Evolutionary conservation across 2,329 filamentous ascomycete genomes (phyloP).

Genomic region (Colletotrichum sp.): DNA sequence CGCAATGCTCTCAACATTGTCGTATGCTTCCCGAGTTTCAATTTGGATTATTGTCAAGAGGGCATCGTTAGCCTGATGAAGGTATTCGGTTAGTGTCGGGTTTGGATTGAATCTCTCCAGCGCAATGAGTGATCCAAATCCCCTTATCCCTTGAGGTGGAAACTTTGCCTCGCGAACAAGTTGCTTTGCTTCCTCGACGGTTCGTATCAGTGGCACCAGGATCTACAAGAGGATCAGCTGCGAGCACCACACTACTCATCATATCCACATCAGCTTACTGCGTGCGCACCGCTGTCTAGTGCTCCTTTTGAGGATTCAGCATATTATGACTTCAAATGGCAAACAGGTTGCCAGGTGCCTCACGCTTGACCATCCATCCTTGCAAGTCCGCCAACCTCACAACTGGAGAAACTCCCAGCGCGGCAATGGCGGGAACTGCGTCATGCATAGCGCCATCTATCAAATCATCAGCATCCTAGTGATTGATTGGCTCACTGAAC

Average conservation of each 20-base stretch:
- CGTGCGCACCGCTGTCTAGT: not conserved
- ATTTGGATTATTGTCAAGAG: not conserved
- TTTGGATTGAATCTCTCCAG: not conserved
- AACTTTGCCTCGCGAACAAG: not conserved
- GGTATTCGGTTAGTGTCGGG: not conserved
- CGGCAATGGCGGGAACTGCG: conserved; percentile 55
- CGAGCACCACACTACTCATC: not conserved
- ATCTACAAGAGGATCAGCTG: not conserved
- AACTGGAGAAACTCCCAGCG: conserved; percentile 45
- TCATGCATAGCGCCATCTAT: conserved; percentile 56
- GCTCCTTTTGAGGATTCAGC: not conserved
- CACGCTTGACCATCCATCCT: conserved; percentile 61
- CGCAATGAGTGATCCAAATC: not conserved
- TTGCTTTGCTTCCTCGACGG: not conserved
- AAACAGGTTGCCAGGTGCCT: not conserved
- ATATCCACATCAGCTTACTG: not conserved
- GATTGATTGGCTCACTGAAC: not conserved
- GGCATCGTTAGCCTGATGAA: not conserved
- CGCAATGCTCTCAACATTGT: not conserved
- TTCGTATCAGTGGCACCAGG: not conserved
- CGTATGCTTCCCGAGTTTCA: not conserved
- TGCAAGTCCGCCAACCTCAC: conserved; percentile 61
- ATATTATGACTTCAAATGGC: not conserved
- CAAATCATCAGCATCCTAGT: conserved; percentile 29
- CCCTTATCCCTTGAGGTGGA: not conserved